These are phyloP conservation scores for Cryphonectria japonica DNA, from an alignment of 2,329 filamentous ascomycete species.

Conservation along the genomic window DNA sequence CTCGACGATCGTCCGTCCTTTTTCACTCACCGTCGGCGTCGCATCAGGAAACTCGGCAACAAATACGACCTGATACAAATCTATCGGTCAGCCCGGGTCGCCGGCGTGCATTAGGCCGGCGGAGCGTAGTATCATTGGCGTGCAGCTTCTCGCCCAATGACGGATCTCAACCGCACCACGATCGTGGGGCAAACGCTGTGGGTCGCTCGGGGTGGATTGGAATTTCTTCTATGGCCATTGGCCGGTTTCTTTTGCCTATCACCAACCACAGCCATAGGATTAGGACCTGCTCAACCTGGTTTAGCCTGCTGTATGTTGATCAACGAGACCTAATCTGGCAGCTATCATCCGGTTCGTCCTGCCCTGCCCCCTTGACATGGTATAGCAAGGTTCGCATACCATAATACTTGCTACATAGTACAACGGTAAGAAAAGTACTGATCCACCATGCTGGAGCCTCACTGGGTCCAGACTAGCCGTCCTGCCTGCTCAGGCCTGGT, in stretches of 20 bases:
- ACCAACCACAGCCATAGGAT: not conserved
- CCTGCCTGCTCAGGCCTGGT: slow-evolving; percentile 7
- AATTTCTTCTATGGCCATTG: slow-evolving; percentile 11
- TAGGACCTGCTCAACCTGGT: slow-evolving; percentile 16
- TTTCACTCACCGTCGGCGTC: not conserved
- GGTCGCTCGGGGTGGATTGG: not conserved
- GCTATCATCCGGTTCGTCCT: not conserved
- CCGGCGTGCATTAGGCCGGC: slow-evolving; percentile 14
- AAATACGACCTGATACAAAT: not conserved
- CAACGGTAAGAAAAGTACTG: not conserved
- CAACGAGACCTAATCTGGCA: slow-evolving; percentile 2
- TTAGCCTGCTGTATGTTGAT: not conserved
- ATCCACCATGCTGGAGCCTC: not conserved
- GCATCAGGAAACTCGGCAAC: slow-evolving; percentile 9
- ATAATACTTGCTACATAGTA: not conserved
- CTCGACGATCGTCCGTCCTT: not conserved
- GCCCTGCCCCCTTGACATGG: too few species aligned
- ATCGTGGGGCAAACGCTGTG: slow-evolving; percentile 3
- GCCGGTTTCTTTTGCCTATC: not conserved
- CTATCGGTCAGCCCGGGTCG: slow-evolving; percentile 1
- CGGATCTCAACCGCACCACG: not conserved
- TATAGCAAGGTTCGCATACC: too few species aligned
- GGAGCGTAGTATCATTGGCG: slow-evolving; percentile 5
- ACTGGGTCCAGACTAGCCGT: not conserved
- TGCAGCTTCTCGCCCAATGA: slow-evolving; percentile 8